phyloP scores from a whole-genome alignment of 148 eudicot species.

The Camellia granthamiana region DNA sequence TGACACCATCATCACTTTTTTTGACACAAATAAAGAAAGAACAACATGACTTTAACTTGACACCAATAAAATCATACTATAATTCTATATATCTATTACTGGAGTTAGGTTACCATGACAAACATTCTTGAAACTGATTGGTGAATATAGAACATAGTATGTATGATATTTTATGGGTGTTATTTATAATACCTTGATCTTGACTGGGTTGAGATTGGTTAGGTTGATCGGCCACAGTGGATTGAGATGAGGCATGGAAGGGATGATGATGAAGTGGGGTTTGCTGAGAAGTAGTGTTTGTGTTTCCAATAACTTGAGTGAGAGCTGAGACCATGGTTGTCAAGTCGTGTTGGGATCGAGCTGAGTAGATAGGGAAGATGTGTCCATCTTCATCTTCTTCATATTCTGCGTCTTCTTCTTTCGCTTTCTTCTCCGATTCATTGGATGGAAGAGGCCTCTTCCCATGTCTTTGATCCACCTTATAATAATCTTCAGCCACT shows the following conservation, averaged over 20 bases:
- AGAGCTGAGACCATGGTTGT: constrained; percentile 64
- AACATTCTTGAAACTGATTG: no score
- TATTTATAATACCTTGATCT: constrained; percentile 20
- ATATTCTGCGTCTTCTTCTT: constrained; percentile 13
- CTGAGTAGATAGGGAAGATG: constrained; percentile 38
- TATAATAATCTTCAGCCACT: background rate
- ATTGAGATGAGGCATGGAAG: background rate
- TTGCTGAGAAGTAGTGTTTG: background rate
- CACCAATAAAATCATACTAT: no score
- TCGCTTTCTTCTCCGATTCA: constrained; percentile 19
- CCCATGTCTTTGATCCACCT: constrained; percentile 45
- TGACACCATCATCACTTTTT: no score
- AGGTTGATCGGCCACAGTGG: background rate
- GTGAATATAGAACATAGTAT: no score
- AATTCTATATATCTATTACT: no score
- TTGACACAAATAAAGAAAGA: no score
- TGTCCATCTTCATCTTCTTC: constrained; percentile 7
- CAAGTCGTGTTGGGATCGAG: constrained; percentile 56
- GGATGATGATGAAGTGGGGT: background rate
- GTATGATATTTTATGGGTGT: constrained; percentile 4
- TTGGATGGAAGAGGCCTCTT: constrained; percentile 44
- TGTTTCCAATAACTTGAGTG: constrained; percentile 46
- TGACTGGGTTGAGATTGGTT: constrained; percentile 14
- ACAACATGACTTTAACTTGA: no score
- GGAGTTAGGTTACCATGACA: no score